phyloP scores from a whole-genome alignment of 805 yeast genomes.

The Zygoascus flipseniorum region DNA sequence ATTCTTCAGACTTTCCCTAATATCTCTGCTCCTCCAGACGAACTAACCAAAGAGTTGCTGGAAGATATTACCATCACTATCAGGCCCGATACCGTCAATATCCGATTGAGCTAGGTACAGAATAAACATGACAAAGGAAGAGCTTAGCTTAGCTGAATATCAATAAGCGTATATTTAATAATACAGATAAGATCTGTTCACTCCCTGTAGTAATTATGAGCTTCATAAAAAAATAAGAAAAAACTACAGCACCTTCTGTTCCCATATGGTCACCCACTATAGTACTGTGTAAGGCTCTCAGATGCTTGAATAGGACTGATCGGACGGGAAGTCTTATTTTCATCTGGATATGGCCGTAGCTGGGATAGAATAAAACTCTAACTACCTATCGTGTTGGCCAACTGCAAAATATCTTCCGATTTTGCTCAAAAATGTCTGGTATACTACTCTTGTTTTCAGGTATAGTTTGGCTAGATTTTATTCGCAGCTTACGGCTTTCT shows the following conservation, averaged over 20 bases:
- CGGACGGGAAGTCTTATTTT: conserved; percentile 2
- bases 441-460: no score
- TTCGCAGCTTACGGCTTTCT: no score
- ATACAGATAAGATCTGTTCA: background rate
- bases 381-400: background rate
- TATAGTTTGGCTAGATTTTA: no score
- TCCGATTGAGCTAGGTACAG: background rate
- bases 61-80: background rate
- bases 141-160: no score
- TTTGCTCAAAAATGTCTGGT: no score
- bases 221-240: background rate
- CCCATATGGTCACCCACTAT: conserved; percentile 2
- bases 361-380: background rate
- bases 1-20: conserved; percentile 24
- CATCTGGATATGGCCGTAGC: conserved; percentile 2
- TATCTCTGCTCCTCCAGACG: background rate
- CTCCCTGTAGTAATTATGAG: no score
- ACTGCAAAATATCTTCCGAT: no score
- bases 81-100: background rate
- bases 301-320: conserved; percentile 2
- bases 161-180: background rate
- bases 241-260: conserved; percentile 2
- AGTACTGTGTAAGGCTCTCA: conserved; percentile 2
- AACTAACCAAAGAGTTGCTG: background rate
- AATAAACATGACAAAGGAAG: no score